phyloP scores from a whole-genome alignment of 352 stramenopile genomes.

The Globisporangium apiculatum region DNA sequence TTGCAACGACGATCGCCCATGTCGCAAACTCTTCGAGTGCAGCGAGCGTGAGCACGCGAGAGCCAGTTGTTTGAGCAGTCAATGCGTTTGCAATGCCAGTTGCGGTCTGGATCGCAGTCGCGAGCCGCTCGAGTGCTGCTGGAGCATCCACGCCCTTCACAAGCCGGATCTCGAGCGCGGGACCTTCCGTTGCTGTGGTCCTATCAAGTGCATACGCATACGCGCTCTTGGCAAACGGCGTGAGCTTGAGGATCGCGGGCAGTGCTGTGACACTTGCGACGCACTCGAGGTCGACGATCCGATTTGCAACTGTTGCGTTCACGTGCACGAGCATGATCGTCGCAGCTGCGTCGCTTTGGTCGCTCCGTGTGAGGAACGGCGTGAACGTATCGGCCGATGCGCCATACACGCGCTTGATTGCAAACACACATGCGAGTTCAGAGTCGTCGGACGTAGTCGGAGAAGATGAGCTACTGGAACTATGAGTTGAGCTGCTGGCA shows the following conservation, averaged over 20 bases:
- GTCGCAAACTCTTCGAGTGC: constrained; percentile 53
- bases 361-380: constrained; percentile 60
- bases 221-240: constrained; percentile 57
- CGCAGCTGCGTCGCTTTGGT: constrained; percentile 26
- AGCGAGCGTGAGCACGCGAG: constrained; percentile 29
- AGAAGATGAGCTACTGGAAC: no score
- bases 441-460: not conserved
- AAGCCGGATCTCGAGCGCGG: constrained; percentile 36
- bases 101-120: constrained; percentile 16
- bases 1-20: constrained; percentile 38
- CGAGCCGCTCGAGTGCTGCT: constrained; percentile 21
- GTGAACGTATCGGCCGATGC: constrained; percentile 37
- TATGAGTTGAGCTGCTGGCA: no score
- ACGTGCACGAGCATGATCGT: constrained; percentile 62
- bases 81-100: constrained; percentile 52
- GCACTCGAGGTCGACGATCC: constrained; percentile 38
- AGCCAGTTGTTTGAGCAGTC: constrained; percentile 16
- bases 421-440: constrained; percentile 34
- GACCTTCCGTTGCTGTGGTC: constrained; percentile 20
- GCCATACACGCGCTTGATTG: constrained; percentile 41
- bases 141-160: constrained; percentile 28
- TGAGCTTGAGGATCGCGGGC: constrained; percentile 66
- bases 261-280: constrained; percentile 43
- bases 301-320: constrained; percentile 28
- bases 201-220: constrained; percentile 22